Evolutionary conservation across 2,329 filamentous ascomycete species (phyloP), one percentile per base, ranked within the genome.

Genomic region (Epicoccum sorghinum): DNA sequence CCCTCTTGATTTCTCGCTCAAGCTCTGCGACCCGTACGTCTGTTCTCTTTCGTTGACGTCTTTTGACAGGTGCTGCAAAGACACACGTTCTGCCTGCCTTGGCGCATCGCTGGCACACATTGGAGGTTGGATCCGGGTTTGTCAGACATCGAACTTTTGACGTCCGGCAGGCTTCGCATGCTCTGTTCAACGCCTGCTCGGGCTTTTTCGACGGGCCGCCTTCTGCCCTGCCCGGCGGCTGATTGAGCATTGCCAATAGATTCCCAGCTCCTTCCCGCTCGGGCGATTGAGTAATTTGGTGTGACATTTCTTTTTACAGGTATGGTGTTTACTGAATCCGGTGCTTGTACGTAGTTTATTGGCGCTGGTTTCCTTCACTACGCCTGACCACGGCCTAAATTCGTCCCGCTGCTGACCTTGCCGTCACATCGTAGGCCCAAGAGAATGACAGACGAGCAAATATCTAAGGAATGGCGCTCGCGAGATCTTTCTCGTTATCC

Each of bases 11-110:
- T 46, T 74, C 71, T 51, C 61, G 71, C 56, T 74, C 72, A 6
- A 74, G 53, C 37, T 74, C 72, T 25, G 72, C 70, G 5, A 74
- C 71, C 14, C 72, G 60, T 8, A 73, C 69, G 51, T 74, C 72
- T 42, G 72, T 74, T 39, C 71, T 65, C 35, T 74, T 74, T 5
- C 71, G 61, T 44, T 74, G 72, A 10, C 70, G 57, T 32, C 72
- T 60, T 59, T 74, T 74, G 39, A 65, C 67, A n/a, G 72, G 71
- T 1, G 71, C 59, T 13, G 70, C 69, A 57, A 74, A 74, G n/a
- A 73, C 38, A 51, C 72, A 74, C 10, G 58, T 38, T 46, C 61
- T 60, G 12, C 65, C 68, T 24, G 69, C 69, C 51, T 70, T 74
- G 37, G 70, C 68, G 54, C 72, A 74, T 55, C 72, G 61, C 41